Base-by-base conservation (phyloP, 1,284 basidiomycete species). In the Boletus mariae region DNA sequence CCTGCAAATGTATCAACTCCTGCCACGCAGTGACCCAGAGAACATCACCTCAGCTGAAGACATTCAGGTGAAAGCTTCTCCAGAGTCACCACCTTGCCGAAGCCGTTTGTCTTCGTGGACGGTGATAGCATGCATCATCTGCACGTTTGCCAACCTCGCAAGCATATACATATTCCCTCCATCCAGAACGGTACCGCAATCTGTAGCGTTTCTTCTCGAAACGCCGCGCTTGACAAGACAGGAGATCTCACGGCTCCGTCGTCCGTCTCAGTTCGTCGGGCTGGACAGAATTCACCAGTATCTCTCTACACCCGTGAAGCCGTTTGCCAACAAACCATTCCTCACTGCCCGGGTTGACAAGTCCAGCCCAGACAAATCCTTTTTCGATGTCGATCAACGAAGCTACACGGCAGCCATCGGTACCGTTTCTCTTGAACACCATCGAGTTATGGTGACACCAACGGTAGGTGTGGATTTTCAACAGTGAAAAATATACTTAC, bases 291-390 rank as follows among this genome's bases (percentile, higher is more conserved):
- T 55, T 31, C 54, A 48, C 15, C 10, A 6, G 25, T 32, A 55
- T 41, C 43, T 55, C 17, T 48, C 51, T n/a, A 41, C 23, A 8
- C 42, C 48, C 26, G 46, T 48, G 23, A 31, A 45, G 13, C 50
- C 54, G 20, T 55, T 55, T 42, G 10, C 35, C 51, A 53, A 55
- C 37, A 48, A 48, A 15, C 54, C 54, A n/a, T 53, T 53, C n/a
- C 37, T 55, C 31, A 55, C 42, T 20, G 42, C 54, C 5, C 50
- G 37, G 20, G 12, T 55, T 7, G 46, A 55, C 15, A 43, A 26
- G n/a, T 55, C 51, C 2, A 17, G 15, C 8, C 50, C 54, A 25
- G 42, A 48, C 5, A 32, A 45, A 8, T 45, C 42, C 17, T 55
- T 53, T 17, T 55, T 45, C 45, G 29, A 48, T 12, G 31, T 15